phyloP scores from a whole-genome alignment of 257 asterid genomes.

The Galeopsis tetrahit region DNA sequence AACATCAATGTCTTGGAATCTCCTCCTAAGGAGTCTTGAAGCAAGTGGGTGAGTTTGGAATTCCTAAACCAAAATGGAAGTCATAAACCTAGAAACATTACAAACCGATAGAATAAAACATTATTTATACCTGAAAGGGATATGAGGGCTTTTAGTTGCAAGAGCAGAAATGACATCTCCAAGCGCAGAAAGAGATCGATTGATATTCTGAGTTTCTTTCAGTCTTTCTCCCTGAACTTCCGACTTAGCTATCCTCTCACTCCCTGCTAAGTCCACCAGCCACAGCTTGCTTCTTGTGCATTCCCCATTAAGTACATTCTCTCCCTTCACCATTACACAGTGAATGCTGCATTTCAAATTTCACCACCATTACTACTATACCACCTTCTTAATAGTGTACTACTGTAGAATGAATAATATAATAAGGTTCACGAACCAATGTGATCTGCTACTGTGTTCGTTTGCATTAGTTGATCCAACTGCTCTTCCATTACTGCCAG shows the following conservation, averaged over 20 bases:
- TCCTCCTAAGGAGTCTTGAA: constrained; percentile 98
- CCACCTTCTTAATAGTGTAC: constrained; percentile 8
- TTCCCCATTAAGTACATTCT: constrained; percentile 80
- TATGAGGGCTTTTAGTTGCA: constrained; percentile 83
- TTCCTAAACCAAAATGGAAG: constrained; percentile 56
- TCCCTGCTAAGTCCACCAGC: constrained; percentile 95
- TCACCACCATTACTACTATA: constrained; percentile 25
- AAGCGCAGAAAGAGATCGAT: constrained; percentile 91
- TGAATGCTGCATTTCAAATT: constrained; percentile 67
- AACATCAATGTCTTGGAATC: constrained; percentile 96
- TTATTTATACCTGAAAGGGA: constrained; percentile 74
- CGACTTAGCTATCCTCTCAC: constrained; percentile 91
- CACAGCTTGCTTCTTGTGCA: constrained; percentile 92
- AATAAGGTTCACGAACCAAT: constrained; percentile 56
- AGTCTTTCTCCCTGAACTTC: constrained; percentile 93
- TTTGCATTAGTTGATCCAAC: constrained; percentile 89
- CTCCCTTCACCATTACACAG: constrained; percentile 96
- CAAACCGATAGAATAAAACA: neutral
- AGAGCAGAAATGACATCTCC: constrained; percentile 97
- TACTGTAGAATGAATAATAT: neutral
- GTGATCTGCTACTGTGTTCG: constrained; percentile 98
- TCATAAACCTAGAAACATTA: constrained; percentile 25
- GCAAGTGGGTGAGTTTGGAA: constrained; percentile 98
- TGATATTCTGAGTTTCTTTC: constrained; percentile 92
- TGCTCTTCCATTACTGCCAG: constrained; percentile 87